Percentiles rank a stretch among this genome's conserved stretches.
phyloP scores from a whole-genome alignment of 768 basidiomycete genomes.

The Hypsizygus marmoreus region DNA sequence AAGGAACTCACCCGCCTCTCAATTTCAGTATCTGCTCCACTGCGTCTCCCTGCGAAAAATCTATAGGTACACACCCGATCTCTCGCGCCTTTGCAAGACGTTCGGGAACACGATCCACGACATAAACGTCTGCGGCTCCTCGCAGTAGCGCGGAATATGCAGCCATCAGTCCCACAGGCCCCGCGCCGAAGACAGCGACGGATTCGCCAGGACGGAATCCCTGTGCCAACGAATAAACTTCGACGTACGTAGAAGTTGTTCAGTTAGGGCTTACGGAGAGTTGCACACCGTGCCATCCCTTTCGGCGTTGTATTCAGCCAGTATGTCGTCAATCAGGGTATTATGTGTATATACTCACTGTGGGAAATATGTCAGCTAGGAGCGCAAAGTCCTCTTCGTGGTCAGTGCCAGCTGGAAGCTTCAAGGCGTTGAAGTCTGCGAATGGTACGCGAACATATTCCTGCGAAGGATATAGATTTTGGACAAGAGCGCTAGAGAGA shows the following conservation, averaged over 20 bases:
- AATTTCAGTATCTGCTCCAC: conserved; percentile 48
- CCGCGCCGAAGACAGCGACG: conserved; percentile 54
- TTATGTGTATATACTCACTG: conserved; percentile 30
- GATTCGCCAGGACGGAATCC: conserved; percentile 56
- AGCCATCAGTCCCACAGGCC: conserved; percentile 58
- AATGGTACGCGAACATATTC: conserved; percentile 60
- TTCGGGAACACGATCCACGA: conserved; percentile 58
- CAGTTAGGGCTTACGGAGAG: conserved; percentile 36
- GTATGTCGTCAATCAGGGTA: background rate
- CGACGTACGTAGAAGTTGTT: background rate
- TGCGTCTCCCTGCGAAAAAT: conserved; percentile 49
- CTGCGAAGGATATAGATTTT: conserved; percentile 20
- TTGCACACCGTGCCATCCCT: conserved; percentile 57
- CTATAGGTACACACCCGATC: conserved; percentile 52
- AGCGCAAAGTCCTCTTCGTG: conserved; percentile 58
- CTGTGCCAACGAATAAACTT: conserved; percentile 17
- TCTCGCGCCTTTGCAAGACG: conserved; percentile 52
- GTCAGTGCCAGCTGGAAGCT: conserved; percentile 52
- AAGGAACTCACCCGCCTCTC: conserved; percentile 40
- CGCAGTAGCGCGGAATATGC: conserved; percentile 55
- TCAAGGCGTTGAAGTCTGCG: conserved; percentile 57
- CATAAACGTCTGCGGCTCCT: conserved; percentile 54
- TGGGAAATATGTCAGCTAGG: conserved; percentile 59
- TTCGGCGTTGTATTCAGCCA: no score
- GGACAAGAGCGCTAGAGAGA: background rate